A percentile compares a stretch with the other conserved stretches of the same genome.
Conservation (phyloP, 257 asterid genomes). For the Salvia splendens region DNA sequence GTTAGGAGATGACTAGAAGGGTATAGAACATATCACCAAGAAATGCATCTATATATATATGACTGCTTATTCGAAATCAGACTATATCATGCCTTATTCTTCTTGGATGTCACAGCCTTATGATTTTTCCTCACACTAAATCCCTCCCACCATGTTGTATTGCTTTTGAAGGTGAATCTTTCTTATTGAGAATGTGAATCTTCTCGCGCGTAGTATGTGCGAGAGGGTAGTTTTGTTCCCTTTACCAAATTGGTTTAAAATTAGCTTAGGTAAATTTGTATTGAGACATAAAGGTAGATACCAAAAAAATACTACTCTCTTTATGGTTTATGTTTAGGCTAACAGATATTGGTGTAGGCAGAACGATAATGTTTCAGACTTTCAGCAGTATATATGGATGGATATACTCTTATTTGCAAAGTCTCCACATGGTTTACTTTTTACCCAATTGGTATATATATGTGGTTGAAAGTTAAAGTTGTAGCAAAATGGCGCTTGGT, state of each 20-base stretch:
- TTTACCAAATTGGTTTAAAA: background rate
- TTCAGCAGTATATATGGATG: no score
- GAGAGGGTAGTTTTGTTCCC: constrained; percentile 4
- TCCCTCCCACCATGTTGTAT: background rate
- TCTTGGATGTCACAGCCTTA: background rate
- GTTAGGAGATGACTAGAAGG: no score
- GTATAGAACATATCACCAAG: no score
- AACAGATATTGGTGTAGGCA: background rate
- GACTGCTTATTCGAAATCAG: background rate
- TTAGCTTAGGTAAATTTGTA: background rate
- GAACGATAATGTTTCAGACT: no score
- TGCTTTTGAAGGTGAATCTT: constrained; percentile 7
- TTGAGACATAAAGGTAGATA: background rate
- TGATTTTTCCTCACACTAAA: background rate
- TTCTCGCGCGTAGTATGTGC: background rate
- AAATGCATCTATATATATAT: background rate
- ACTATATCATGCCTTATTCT: background rate
- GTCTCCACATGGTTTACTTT: background rate
- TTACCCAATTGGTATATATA: background rate
- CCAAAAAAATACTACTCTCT: background rate
- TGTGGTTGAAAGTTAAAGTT: background rate
- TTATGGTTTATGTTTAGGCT: background rate
- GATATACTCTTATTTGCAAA: constrained; percentile 1
- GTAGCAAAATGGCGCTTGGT: background rate
- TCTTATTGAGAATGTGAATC: constrained; percentile 4